Percentiles rank a stretch among this genome's conserved stretches.
Evolutionary conservation across 306 rosid genomes (phyloP).

Genomic region (Quercus bicolor): DNA sequence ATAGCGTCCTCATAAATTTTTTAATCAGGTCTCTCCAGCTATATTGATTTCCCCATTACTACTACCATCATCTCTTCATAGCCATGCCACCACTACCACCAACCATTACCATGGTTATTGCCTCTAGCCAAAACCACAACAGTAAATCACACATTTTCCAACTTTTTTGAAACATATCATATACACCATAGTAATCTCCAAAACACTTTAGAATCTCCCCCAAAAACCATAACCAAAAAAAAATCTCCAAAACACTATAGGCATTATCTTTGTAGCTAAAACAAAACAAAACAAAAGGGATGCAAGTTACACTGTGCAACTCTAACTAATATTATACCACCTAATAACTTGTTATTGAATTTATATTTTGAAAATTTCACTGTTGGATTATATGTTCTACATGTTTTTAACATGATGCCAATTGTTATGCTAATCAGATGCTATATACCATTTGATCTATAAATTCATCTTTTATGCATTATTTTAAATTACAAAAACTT

Average conservation of each 20-base stretch:
- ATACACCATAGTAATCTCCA: background rate
- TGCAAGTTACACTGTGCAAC: too few relatives aligned
- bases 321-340: too few relatives aligned
- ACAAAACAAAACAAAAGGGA: background rate
- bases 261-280: background rate
- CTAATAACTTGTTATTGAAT: too few relatives aligned
- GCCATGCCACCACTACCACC: background rate
- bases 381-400: too few relatives aligned
- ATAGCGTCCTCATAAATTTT: background rate
- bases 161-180: background rate
- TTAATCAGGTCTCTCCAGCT: background rate
- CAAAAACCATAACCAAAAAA: too few relatives aligned
- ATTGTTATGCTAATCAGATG: too few relatives aligned
- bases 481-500: too few relatives aligned
- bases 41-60: background rate
- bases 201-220: background rate
- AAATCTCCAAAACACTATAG: background rate
- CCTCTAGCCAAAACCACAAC: background rate
- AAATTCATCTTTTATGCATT: too few relatives aligned
- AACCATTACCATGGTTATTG: background rate
- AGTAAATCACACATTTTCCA: background rate
- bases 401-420: too few relatives aligned
- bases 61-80: background rate
- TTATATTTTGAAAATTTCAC: too few relatives aligned
- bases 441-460: too few relatives aligned